These are phyloP conservation scores for Austroboletus niveus DNA, from an alignment of 1,284 basidiomycete genomes.

Conservation along the genomic window DNA sequence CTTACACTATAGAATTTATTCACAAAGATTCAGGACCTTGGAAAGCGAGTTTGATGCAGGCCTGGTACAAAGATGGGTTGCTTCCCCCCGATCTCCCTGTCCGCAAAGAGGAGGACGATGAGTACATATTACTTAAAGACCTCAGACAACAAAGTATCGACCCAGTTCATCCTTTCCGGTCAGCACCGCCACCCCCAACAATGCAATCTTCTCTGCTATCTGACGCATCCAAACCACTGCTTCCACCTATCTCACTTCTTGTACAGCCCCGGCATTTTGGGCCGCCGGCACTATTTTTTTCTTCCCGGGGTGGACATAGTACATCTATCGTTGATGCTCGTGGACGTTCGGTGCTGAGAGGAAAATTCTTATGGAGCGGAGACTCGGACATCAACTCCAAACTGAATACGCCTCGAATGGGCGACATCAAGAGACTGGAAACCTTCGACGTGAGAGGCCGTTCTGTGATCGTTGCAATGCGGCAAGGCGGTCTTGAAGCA, in stretches of 20 bases:
- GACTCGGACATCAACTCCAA: constrained; percentile 55
- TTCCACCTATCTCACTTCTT: constrained; percentile 77
- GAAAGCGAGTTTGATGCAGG: constrained; percentile 82
- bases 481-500: constrained; percentile 77
- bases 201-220: constrained; percentile 17
- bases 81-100: constrained; percentile 78
- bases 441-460: constrained; percentile 72
- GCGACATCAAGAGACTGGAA: constrained; percentile 76
- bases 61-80: constrained; percentile 79
- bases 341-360: constrained; percentile 77
- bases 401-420: constrained; percentile 48
- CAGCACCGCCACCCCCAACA: constrained; percentile 41
- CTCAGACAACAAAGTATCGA: constrained; percentile 72
- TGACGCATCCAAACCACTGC: constrained; percentile 54
- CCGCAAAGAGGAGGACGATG: constrained; percentile 66
- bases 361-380: constrained; percentile 71
- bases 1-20: constrained; percentile 2
- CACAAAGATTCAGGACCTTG: constrained; percentile 59
- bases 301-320: constrained; percentile 79
- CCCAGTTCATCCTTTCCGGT: constrained; percentile 71
- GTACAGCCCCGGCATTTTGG: constrained; percentile 79
- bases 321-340: constrained; percentile 82
- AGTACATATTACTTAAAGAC: constrained; percentile 67
- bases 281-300: constrained; percentile 83
- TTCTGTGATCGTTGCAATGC: constrained; percentile 75